Base-by-base conservation (phyloP, 2,329 filamentous ascomycete species). In the Colletotrichum abscissum region DNA sequence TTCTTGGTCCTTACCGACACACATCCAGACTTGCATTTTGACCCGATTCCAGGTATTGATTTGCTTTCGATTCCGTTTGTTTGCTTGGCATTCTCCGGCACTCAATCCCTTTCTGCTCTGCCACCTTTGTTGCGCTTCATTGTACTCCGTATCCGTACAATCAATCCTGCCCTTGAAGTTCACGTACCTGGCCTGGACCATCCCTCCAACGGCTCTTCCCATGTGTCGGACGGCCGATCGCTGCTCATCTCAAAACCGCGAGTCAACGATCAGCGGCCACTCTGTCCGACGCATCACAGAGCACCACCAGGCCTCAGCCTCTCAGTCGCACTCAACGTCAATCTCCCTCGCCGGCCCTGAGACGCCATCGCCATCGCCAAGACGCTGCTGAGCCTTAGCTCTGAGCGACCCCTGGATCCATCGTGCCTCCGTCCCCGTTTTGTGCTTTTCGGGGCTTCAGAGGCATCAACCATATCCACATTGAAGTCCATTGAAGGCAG, bases 351-450 rank as follows among this genome's bases (percentile, higher is more conserved):
- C n/a, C 49, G n/a, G 35, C 19, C 26, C 66, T 60, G 60, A 73
- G 67, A 70, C 55, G 60, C 71, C 67, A 65, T 70, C 35, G 55
- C 67, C 49, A 73, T 71, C 67, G 71, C 71, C 71, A 73, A 73
- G 71, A 19, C 67, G 56, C 60, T 73, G 56, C 22, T 52, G 55
- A 65, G 67, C 65, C 70, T 66, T 73, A 70, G 70, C 67, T 70
- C 70, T 65, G n/a, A 35, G 19, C 46, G 46, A 71, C 60, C 71
- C 62, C 71, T 73, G 71, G 52, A 62, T 14, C 49, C 66, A 38
- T 63, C 38, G 26, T 28, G 42, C 38, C 57, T 38, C 38, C 33
- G 33, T 65, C 33, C 60, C 60, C 42, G 19, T 52, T 22, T 22
- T 22, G 42, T 14, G 14, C 35, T 8, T 19, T 54, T 22, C 33